Conservation (phyloP, 352 stramenopile genomes). For the Peronospora farinosa region DNA sequence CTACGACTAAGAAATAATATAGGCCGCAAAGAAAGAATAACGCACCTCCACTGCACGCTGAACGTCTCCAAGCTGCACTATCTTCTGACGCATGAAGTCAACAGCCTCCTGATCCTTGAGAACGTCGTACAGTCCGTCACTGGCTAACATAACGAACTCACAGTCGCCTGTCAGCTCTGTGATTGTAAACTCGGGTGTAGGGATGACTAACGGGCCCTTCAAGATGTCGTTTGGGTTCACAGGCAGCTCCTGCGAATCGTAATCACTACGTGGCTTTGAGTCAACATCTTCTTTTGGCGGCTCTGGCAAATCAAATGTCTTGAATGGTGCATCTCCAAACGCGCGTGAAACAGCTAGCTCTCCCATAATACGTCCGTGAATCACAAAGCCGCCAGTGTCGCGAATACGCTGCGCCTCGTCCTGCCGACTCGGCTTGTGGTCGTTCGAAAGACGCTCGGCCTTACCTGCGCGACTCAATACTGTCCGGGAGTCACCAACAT, state of each 20-base stretch:
- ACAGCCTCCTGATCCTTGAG: constrained; percentile 80
- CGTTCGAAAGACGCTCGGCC: constrained; percentile 89
- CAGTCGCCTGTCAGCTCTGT: constrained; percentile 68
- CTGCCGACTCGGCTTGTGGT: constrained; percentile 91
- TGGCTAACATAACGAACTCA: constrained; percentile 75
- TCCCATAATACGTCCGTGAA: constrained; percentile 91
- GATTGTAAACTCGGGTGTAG: constrained; percentile 68
- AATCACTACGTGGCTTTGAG: constrained; percentile 58
- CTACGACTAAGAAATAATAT: not conserved
- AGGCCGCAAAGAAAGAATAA: not conserved
- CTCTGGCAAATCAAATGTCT: constrained; percentile 79
- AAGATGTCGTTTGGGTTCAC: constrained; percentile 84
- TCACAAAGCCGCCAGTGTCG: constrained; percentile 89
- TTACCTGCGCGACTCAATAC: constrained; percentile 86
- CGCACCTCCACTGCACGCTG: constrained; percentile 72
- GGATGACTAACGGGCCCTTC: constrained; percentile 75
- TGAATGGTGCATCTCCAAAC: constrained; percentile 93
- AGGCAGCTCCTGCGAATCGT: constrained; percentile 67
- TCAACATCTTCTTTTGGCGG: constrained; percentile 33
- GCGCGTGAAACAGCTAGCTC: constrained; percentile 76
- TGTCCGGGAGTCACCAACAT: constrained; percentile 94
- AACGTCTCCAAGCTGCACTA: constrained; percentile 60
- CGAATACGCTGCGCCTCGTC: constrained; percentile 93
- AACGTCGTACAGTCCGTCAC: constrained; percentile 79
- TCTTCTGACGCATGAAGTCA: constrained; percentile 67